A percentile compares a stretch with the other conserved stretches of the same genome.
Conservation (phyloP, 1,284 basidiomycete species). For the Ceratobasidium sp. region DNA sequence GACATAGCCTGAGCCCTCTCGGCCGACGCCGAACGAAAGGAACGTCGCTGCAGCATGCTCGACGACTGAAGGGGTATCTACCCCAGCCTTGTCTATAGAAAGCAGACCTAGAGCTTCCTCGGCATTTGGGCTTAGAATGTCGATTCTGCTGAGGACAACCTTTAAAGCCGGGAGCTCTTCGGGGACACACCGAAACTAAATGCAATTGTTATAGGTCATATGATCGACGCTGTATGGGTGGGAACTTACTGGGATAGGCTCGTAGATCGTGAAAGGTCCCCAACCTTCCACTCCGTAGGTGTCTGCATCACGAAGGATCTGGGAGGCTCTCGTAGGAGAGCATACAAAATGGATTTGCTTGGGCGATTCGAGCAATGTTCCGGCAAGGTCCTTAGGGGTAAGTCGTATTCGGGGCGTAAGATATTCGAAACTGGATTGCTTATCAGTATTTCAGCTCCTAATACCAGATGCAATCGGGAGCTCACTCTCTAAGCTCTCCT, state of each 20-base stretch:
- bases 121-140: constrained; percentile 80
- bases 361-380: constrained; percentile 66
- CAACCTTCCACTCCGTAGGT: constrained; percentile 61
- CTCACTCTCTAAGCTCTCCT: constrained; percentile 76
- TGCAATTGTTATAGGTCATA: constrained; percentile 44
- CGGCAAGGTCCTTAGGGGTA: constrained; percentile 71
- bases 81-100: constrained; percentile 51
- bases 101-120: constrained; percentile 76
- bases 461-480: not conserved
- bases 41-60: constrained; percentile 71
- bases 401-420: constrained; percentile 78
- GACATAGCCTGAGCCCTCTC: constrained; percentile 63
- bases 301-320: constrained; percentile 72
- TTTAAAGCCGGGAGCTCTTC: constrained; percentile 76
- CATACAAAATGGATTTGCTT: constrained; percentile 86
- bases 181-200: constrained; percentile 79
- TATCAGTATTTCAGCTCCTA: not conserved
- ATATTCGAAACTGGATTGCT: constrained; percentile 75
- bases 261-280: constrained; percentile 77
- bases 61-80: constrained; percentile 59
- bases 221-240: constrained; percentile 17
- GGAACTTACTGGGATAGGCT: constrained; percentile 81
- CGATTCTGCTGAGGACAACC: constrained; percentile 68
- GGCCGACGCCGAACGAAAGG: constrained; percentile 66
- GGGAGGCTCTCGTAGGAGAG: constrained; percentile 74